phyloP scores from a whole-genome alignment of 768 basidiomycete genomes.

The Cantharellus anzutake region DNA sequence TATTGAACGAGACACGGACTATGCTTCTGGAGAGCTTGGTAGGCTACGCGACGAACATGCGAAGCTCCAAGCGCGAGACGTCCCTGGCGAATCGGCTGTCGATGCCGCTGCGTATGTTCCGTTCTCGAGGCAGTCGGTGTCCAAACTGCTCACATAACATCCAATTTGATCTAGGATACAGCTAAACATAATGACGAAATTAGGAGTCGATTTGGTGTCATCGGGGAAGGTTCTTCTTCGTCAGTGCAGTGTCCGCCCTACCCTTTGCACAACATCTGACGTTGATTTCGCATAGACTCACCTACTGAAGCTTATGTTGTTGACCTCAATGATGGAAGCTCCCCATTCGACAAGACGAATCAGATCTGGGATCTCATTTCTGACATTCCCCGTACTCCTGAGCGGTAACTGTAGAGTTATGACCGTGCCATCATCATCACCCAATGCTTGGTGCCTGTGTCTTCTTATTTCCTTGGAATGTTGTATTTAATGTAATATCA shows the following conservation, averaged over 20 bases:
- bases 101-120: conserved; percentile 8
- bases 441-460: no score
- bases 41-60: conserved; percentile 8
- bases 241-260: not conserved
- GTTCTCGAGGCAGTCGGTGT: not conserved
- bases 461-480: not conserved
- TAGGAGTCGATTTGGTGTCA: conserved; percentile 9
- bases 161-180: conserved; percentile 4
- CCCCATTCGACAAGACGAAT: conserved; percentile 6
- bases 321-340: conserved; percentile 1
- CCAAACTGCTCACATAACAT: not conserved
- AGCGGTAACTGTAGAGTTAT: not conserved
- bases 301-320: conserved; percentile 6
- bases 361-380: conserved; percentile 7
- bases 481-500: conserved; percentile 17
- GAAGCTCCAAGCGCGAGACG: conserved; percentile 8
- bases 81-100: conserved; percentile 5
- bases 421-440: not conserved
- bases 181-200: conserved; percentile 7
- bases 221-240: not conserved
- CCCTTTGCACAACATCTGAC: not conserved
- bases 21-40: conserved; percentile 5
- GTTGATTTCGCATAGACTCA: not conserved
- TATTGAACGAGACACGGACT: conserved; percentile 3
- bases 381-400: not conserved